Conservation (phyloP, 306 rosid species). For the Pterocarpus macrocarpus region DNA sequence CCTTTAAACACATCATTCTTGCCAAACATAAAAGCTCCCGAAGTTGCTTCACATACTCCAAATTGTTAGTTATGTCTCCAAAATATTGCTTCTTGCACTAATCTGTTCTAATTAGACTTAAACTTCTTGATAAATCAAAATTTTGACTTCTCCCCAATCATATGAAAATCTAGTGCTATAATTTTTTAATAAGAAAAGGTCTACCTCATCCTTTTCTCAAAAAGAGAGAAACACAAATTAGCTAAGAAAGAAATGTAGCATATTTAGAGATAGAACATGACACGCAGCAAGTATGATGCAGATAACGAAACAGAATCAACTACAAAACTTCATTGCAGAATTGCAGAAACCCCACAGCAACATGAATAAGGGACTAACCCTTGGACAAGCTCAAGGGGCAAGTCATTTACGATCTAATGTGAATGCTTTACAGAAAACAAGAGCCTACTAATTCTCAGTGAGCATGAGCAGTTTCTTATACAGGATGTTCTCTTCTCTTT, state of each 20-base stretch:
- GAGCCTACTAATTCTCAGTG: slow-evolving; percentile 10
- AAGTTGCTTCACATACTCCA: slow-evolving; percentile 4
- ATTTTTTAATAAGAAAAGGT: background rate
- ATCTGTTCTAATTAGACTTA: background rate
- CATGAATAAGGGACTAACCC: background rate
- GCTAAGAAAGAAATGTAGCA: slow-evolving; percentile 23
- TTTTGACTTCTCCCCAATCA: background rate
- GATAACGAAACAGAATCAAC: background rate
- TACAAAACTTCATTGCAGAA: background rate
- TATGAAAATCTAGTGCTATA: slow-evolving; percentile 4
- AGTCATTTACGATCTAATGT: background rate
- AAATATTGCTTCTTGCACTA: slow-evolving; percentile 10
- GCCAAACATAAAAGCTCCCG: slow-evolving; percentile 5
- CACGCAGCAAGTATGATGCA: background rate
- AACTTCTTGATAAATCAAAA: slow-evolving; percentile 9
- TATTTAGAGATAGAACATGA: background rate
- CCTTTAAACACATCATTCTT: background rate
- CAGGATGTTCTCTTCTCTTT: slow-evolving; percentile 25
- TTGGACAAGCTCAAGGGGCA: slow-evolving; percentile 17
- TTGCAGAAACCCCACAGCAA: slow-evolving; percentile 20
- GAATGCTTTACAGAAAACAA: slow-evolving; percentile 27
- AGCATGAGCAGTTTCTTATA: slow-evolving; percentile 6
- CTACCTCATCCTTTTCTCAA: background rate
- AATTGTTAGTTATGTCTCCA: background rate
- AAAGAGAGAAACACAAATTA: slow-evolving; percentile 2